Percentiles rank a stretch among this genome's conserved stretches.
These are phyloP conservation scores for Saprolegnia parasitica DNA, from an alignment of 352 stramenopile species.

Conservation along the genomic window DNA sequence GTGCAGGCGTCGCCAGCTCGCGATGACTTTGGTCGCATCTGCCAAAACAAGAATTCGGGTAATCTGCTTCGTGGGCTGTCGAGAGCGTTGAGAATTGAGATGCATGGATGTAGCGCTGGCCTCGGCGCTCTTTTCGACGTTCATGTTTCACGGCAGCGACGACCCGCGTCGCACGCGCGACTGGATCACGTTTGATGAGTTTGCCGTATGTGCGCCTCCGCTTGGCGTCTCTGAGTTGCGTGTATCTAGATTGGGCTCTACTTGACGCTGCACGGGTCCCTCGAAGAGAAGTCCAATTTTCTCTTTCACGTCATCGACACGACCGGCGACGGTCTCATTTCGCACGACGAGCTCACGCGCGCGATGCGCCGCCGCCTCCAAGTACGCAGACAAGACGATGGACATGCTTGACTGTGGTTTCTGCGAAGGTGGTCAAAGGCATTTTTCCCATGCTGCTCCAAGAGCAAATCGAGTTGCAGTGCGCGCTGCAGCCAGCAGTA, in stretches of 20 bases:
- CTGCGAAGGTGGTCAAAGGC: conserved; percentile 47
- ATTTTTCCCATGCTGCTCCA: conserved; percentile 69
- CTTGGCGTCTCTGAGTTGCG: not conserved
- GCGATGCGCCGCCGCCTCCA: conserved; percentile 68
- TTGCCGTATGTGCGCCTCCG: conserved; percentile 38
- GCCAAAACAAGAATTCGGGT: conserved; percentile 40
- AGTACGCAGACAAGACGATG: no score
- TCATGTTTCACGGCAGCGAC: conserved; percentile 51
- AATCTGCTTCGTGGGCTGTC: no score
- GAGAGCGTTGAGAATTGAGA: not conserved
- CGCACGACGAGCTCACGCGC: conserved; percentile 59
- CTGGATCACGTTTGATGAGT: conserved; percentile 72
- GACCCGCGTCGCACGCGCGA: conserved; percentile 28
- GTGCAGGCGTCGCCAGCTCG: conserved; percentile 23
- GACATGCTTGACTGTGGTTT: no score
- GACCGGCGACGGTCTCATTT: conserved; percentile 62
- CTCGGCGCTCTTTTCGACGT: conserved; percentile 68
- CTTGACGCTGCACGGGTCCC: conserved; percentile 72
- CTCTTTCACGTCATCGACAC: conserved; percentile 74
- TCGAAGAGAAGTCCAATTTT: conserved; percentile 72
- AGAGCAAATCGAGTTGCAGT: conserved; percentile 67
- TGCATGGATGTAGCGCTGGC: conserved; percentile 37
- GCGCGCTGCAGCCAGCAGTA: conserved; percentile 30
- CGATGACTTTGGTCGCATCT: conserved; percentile 56
- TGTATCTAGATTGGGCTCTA: conserved; percentile 45